Percentiles rank a stretch among this genome's conserved stretches.
Evolutionary conservation across 176 grass and related monocot species (phyloP).

Genomic region (Otatea glauca): DNA sequence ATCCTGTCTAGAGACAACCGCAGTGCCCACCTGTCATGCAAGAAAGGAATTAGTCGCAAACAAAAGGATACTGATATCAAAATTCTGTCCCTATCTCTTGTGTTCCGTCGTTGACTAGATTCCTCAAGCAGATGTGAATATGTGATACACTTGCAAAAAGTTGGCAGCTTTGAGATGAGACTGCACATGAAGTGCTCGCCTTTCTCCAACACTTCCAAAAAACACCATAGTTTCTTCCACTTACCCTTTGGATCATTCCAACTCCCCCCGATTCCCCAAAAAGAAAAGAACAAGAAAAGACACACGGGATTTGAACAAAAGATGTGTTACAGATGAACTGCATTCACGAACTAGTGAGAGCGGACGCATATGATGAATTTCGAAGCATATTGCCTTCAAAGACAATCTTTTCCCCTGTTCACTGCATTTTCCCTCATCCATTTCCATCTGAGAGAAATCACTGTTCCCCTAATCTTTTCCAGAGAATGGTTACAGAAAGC

Average conservation of each 20-base stretch:
- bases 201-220: background rate
- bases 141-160: background rate
- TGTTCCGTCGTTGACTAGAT: background rate
- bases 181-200: background rate
- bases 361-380: background rate
- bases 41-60: background rate
- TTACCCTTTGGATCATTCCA: background rate
- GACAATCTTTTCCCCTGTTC: background rate
- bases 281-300: background rate
- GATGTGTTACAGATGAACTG: background rate
- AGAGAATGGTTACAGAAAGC: background rate
- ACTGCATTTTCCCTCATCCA: background rate
- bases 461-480: background rate
- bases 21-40: constrained; percentile 80
- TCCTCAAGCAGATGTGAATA: background rate
- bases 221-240: background rate
- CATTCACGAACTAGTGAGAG: too few species aligned
- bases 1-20: constrained; percentile 86
- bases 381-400: background rate
- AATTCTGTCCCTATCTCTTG: background rate
- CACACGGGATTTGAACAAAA: background rate
- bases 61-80: constrained; percentile 1
- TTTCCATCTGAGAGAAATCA: constrained; percentile 1
- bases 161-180: background rate
- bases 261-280: background rate